Evolutionary conservation across 768 basidiomycete species (phyloP), one percentile per base, ranked within the genome.

Genomic region (Leccinum arenicola): DNA sequence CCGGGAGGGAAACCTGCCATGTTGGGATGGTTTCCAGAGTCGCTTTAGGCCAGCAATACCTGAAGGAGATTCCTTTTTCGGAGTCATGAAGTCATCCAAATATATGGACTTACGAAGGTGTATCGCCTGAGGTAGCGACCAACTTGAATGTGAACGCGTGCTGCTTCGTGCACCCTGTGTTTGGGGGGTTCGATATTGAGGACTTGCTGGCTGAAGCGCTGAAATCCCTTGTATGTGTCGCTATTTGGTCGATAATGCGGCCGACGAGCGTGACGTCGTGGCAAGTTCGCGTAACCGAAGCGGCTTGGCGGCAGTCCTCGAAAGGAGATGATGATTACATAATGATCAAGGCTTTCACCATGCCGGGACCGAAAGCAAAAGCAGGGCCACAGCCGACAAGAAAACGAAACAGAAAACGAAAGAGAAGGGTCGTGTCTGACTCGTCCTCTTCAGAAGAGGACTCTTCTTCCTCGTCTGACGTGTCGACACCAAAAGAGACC

Each of bases 331-430:
- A 35, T 35, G 14, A 38, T 40, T 40, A 40, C 38, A 4, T 40
- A 40, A 40, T 38, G 15, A 8, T 17, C 15, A 14, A 17, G 15
- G 38, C 17, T 40, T 40, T 40, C 17, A 6, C 40, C 17, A 40
- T 40, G 31, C 31, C 31, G 17, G 17, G 0, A 38, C 38, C 38
- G 17, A 38, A 38, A 38, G 17, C 38, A 9, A n/a, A n/a, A 40
- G 17, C 40, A 40, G 27, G 27, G 27, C 69, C 29, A 9, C 69
- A 76, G 53, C 64, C 33, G 52, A 64, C 78, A 17, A 75, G 80
- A 64, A 83, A 80, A 70, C 71, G 82, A 52, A 77, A 72, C 35
- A 76, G 83, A 60, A 84, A 85, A 66, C 75, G 83, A 17, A 84
- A 84, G 62, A 76, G 82, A 76, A 78, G 82, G 54, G 74, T 80